Evolutionary conservation across 352 stramenopile genomes (phyloP).

Genomic region (Globisporangium emineosum): DNA sequence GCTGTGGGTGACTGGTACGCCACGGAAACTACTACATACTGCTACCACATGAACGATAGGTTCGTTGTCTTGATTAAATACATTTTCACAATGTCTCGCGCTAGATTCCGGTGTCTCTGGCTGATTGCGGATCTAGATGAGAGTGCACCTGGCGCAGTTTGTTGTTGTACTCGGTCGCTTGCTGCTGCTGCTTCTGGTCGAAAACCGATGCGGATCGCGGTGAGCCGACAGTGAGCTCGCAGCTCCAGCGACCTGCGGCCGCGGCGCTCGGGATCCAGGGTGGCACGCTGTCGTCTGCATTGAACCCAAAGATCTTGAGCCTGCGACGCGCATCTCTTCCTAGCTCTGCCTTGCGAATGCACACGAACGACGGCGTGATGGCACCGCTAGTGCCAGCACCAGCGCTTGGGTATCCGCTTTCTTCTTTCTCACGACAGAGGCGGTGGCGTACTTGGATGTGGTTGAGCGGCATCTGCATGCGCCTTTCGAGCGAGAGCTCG

Average conservation of each 20-base stretch:
- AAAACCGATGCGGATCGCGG: background rate
- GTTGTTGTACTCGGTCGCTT: background rate
- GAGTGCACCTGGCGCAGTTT: background rate
- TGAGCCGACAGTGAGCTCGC: conserved; percentile 11
- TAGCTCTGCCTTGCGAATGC: conserved; percentile 12
- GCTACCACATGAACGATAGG: no score
- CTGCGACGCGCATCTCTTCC: background rate
- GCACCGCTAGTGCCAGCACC: background rate
- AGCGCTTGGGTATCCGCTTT: background rate
- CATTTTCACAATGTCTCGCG: background rate
- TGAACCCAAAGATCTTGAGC: conserved; percentile 11
- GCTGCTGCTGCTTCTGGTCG: background rate
- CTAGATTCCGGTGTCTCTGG: background rate
- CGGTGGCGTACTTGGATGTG: conserved; percentile 14
- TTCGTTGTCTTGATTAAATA: no score
- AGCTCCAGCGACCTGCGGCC: conserved; percentile 15
- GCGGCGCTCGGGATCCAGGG: conserved; percentile 8
- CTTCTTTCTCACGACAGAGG: conserved; percentile 3
- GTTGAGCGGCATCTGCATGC: conserved; percentile 11
- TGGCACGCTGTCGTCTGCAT: conserved; percentile 17
- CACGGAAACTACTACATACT: no score
- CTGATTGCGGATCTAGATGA: background rate
- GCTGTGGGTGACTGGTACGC: no score
- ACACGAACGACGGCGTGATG: conserved; percentile 7
- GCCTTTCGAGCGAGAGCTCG: conserved; percentile 1